Base-by-base conservation (phyloP, 805 yeast species). In the Candida sithepensis region DNA sequence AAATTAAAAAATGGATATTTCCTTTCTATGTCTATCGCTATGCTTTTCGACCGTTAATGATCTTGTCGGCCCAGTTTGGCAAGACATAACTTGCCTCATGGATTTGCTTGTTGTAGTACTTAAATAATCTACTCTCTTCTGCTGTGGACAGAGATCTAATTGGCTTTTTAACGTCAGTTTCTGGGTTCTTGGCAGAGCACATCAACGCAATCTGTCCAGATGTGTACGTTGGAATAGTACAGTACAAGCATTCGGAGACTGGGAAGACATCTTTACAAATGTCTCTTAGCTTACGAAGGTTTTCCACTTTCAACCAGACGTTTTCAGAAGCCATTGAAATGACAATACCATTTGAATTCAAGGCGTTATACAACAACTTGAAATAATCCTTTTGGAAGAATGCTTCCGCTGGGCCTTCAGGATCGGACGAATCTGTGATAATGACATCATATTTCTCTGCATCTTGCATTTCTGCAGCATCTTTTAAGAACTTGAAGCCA, bases 401-500 rank as follows among this genome's bases (percentile, higher is more conserved):
- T 18, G 86, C 86, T 58, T 84, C 95, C 1, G 97, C 97, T 5
- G 97, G 97, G 6, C 70, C 97, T 58, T 90, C 97, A 1, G 97
- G 97, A 66, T 90, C 97, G 2, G 95, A 85, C 2, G 96, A 87
- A 65, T 90, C 97, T 16, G 96, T 87, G 51, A 90, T 88, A 49
- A 90, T 87, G 28, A 91, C 84, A 65, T 90, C 97, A 61, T 74
- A 90, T 55, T 78, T 78, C 32, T 73, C 73, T 8, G 61, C 57
- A 39, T 71, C 67, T 20, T 64, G 58, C 6, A 51, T 52, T 10
- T 63, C 46, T 12, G 70, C 74, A 22, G 66, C 59, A 33, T 68
- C 87, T 51, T 84, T 84, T 66, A 92, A 78, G 72, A 88, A 92
- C 75, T 92, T 90, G 78, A 92, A 92, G n/a, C 99, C 99, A 67